These are phyloP conservation scores for Thermochaetoides thermophila DNA, from an alignment of 495 filamentous ascomycete genomes.

Conservation along the genomic window DNA sequence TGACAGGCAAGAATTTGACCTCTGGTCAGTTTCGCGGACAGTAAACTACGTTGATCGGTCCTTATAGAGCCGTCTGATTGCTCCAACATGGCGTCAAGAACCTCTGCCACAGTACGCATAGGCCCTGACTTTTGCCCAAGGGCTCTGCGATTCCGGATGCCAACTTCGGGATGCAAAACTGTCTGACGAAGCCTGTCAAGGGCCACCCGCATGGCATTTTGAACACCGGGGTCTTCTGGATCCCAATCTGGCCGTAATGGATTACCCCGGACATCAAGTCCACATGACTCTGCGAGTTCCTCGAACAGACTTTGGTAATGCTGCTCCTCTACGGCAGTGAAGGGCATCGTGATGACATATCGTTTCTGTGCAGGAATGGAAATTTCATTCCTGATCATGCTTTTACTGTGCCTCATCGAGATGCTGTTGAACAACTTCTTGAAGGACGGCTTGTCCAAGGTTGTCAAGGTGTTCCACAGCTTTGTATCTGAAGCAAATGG, in stretches of 20 bases:
- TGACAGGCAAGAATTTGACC: conserved; percentile 66
- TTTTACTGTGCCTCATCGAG: conserved; percentile 75
- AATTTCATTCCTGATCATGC: conserved; percentile 57
- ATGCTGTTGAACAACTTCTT: conserved; percentile 49
- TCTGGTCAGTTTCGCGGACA: conserved; percentile 44
- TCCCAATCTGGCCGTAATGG: conserved; percentile 48
- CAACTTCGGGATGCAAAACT: conserved; percentile 72
- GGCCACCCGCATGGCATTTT: conserved; percentile 47
- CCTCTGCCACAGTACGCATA: conserved; percentile 66
- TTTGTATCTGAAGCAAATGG: conserved; percentile 48
- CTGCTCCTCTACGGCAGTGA: conserved; percentile 77
- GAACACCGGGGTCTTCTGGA: conserved; percentile 35
- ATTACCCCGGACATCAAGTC: conserved; percentile 47
- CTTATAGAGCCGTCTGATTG: conserved; percentile 49
- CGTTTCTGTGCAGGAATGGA: conserved; percentile 62
- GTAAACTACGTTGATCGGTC: conserved; percentile 48
- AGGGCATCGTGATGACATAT: conserved; percentile 76
- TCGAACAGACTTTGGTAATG: conserved; percentile 60
- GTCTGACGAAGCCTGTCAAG: conserved; percentile 55
- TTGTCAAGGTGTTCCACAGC: conserved; percentile 55
- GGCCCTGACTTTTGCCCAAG: conserved; percentile 50
- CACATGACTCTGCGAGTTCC: conserved; percentile 54
- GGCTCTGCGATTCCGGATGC: conserved; percentile 48
- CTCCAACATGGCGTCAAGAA: conserved; percentile 80
- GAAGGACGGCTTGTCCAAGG: conserved; percentile 43